Percentiles rank a stretch among this genome's conserved stretches.
Evolutionary conservation across 1,139 yeast species (phyloP).

Genomic region (Hemisphaericaspora xylofermentans): DNA sequence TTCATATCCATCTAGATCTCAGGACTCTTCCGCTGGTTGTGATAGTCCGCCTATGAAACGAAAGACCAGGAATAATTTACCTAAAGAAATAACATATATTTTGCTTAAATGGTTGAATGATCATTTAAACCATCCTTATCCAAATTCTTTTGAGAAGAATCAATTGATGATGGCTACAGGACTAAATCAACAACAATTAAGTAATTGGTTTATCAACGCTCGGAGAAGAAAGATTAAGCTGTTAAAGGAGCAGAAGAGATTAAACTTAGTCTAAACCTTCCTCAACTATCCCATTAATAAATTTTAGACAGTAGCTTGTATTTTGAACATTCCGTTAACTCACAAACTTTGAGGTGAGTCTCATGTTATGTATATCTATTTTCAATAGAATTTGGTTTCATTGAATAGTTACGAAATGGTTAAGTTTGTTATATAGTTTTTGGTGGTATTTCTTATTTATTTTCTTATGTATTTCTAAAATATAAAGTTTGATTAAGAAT

Average conservation of each 20-base stretch:
- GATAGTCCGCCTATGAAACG: slow-evolving; percentile 16
- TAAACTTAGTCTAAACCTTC: slow-evolving; percentile 16
- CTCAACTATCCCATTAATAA: too few species aligned
- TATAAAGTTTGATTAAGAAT: too few species aligned
- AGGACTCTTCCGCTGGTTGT: slow-evolving; percentile 1
- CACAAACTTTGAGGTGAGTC: too few species aligned
- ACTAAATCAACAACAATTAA: slow-evolving; percentile 82
- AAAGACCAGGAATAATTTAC: slow-evolving; percentile 75
- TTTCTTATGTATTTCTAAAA: too few species aligned
- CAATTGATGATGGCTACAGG: slow-evolving; percentile 82
- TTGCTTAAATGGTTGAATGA: slow-evolving; percentile 81
- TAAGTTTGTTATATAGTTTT: too few species aligned
- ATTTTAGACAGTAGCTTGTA: too few species aligned
- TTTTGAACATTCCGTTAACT: too few species aligned
- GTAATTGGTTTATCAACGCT: slow-evolving; percentile 97
- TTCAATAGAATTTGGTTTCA: too few species aligned
- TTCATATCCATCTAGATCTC: slow-evolving; percentile 4
- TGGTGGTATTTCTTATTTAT: too few species aligned
- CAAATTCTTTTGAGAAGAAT: slow-evolving; percentile 84
- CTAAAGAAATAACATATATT: slow-evolving; percentile 83
- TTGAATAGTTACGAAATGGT: too few species aligned
- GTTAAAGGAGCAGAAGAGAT: slow-evolving; percentile 40
- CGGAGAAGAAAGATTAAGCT: slow-evolving; percentile 74
- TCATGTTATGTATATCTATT: too few species aligned
- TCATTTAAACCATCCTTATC: slow-evolving; percentile 90